Evolutionary conservation across 1,284 basidiomycete species (phyloP), one percentile per base, ranked within the genome.

Genomic region (Albatrellus sp.): DNA sequence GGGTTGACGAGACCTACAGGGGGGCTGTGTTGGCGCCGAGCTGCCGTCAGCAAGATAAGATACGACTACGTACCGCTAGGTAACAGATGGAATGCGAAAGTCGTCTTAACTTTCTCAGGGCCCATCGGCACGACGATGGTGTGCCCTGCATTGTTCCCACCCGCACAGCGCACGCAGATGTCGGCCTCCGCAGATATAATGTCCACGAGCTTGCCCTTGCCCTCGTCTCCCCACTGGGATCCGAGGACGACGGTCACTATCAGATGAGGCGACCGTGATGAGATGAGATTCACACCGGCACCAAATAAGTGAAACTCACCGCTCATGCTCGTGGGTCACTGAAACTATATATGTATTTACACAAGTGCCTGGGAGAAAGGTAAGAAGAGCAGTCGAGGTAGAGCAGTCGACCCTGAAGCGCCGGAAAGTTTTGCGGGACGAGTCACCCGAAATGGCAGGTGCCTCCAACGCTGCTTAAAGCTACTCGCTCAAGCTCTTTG

Each of bases 121-220:
- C 67, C 80, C 53, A 75, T 70, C 39, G 87, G 82, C 33, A 85
- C 90, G 52, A 98, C 87, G 62, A 98, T 97, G 30, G 96, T 98
- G 66, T 98, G 94, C 5, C 94, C 96, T 36, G 94, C 94, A 61
- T 98, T 98, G 70, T 98, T 98, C 14, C 94, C 96, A 24, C 94
- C 94, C 5, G 94, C 94, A 63, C 92, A 98, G 40, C 94, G 79
- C 31, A 93, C 94, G 59, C 93, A 98, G 58, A 98, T 66, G 62
- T 98, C 94, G 54, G 80, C 77, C 45, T 94, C 78, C 16, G 83
- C 87, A 39, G 90, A 75, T 54, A 96, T 72, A 60, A 96, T 84
- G 64, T 98, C 90, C 50, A 93, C 91, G 49, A 97, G 80, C 66
- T 97, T 94, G 40, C 91, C 91, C 64, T 96, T 96, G 55, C 91